Evolutionary conservation across 164 flowering plant species (phyloP), one percentile per base, ranked within the genome.

Genomic region (Stephania yunnanensis): DNA sequence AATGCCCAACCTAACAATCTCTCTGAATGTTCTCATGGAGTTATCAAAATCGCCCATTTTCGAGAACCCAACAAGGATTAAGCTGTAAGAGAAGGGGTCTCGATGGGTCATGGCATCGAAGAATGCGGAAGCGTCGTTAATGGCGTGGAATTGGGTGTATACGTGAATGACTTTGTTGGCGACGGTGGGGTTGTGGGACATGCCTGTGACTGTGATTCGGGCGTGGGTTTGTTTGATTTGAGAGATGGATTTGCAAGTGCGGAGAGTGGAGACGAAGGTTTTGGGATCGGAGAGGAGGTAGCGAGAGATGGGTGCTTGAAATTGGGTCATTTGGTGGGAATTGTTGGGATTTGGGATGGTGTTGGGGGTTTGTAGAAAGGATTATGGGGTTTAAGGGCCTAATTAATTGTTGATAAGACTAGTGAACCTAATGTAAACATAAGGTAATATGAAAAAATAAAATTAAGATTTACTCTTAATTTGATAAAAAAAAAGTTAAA

Each of bases 31-130:
- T 42, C 69, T 69, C 46, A 83, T 78, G 73, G 86, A 84, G 55
- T 74, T 81, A n/a, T 44, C 9, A 70, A 71, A 83, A 79, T 87
- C 87, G 10, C 87, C 86, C 68, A 55, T 77, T 68, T 87, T 89
- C 3, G 84, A 71, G 75, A 82, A 82, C 75, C 90, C 89, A 76
- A 86, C 88, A 79, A 85, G 79, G 84, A 86, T 86, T 4, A 85
- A 79, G 77, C 88, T 83, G 88, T 87, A 87, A 53, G 89, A 82
- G 68, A 75, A 72, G 1, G 83, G 17, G 29, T 87, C 85, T 74
- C 77, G 82, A 75, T 76, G 75, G 3, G 10, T 12, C 89, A 86
- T 87, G n/a, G 68, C 19, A 67, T 53, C 74, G 64, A 89, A 89
- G 68, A 87, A 22, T 1, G 74, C 31, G 67, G 30, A 55, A 29